Percentiles rank a stretch among this genome's conserved stretches.
Conservation (phyloP, 768 basidiomycete genomes). For the Lactifluus rugatus region DNA sequence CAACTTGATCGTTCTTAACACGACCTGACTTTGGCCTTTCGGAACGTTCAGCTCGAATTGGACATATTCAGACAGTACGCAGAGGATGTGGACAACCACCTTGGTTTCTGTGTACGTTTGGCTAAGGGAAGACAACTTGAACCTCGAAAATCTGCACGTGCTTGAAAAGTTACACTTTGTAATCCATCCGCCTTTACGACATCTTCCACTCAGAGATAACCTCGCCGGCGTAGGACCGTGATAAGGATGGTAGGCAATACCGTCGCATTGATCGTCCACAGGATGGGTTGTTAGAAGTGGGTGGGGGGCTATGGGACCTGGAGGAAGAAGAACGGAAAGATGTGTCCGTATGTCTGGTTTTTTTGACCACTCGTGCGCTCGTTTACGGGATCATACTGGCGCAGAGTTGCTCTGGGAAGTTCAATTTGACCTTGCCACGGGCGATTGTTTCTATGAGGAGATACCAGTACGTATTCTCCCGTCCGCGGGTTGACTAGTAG, state of each 20-base stretch:
- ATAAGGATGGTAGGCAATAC: conserved; percentile 75
- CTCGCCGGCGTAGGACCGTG: conserved; percentile 80
- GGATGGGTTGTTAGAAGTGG: conserved; percentile 57
- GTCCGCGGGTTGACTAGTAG: conserved; percentile 71
- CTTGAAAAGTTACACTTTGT: too few relatives aligned
- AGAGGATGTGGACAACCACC: too few relatives aligned
- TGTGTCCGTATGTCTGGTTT: conserved; percentile 60
- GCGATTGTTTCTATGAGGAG: conserved; percentile 80
- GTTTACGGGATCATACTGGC: conserved; percentile 73
- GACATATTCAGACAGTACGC: too few relatives aligned
- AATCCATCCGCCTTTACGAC: too few relatives aligned
- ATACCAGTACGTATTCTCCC: conserved; percentile 68
- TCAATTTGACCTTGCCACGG: conserved; percentile 90
- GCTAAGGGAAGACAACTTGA: too few relatives aligned
- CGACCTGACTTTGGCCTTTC: too few relatives aligned
- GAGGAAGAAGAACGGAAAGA: conserved; percentile 65
- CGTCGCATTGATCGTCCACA: conserved; percentile 77
- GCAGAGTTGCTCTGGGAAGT: conserved; percentile 44
- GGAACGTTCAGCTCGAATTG: too few relatives aligned
- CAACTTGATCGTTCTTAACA: too few relatives aligned
- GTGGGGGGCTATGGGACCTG: conserved; percentile 51
- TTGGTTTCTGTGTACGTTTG: too few relatives aligned
- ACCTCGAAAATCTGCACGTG: too few relatives aligned
- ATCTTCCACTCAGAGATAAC: too few relatives aligned
- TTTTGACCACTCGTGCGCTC: conserved; percentile 52